Evolutionary conservation across 352 stramenopile species (phyloP).

Genomic region (Phytophthora hibernalis): DNA sequence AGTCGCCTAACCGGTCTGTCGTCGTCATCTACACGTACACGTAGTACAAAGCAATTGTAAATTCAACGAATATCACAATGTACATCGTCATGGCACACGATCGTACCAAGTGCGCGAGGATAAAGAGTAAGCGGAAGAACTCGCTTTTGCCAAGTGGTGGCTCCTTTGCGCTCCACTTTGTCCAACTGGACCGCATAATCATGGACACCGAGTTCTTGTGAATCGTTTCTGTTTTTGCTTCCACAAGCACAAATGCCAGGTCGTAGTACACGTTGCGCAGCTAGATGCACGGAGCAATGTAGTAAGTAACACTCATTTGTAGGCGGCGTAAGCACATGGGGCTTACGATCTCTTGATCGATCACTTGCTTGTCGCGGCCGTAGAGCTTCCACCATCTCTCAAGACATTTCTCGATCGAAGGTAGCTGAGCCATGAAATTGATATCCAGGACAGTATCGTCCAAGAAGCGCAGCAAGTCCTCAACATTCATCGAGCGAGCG

Average conservation of each 20-base stretch:
- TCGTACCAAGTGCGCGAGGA: constrained; percentile 75
- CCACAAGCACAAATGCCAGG: constrained; percentile 72
- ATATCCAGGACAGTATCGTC: constrained; percentile 81
- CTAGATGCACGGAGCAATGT: constrained; percentile 25
- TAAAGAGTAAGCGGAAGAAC: constrained; percentile 74
- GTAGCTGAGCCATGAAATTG: constrained; percentile 85
- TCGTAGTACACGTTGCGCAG: constrained; percentile 76
- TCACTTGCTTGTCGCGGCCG: constrained; percentile 37
- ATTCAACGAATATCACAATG: constrained; percentile 1
- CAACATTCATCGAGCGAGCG: constrained; percentile 61
- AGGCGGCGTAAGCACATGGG: background rate
- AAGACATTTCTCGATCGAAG: constrained; percentile 84
- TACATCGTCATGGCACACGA: background rate
- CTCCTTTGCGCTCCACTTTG: constrained; percentile 73
- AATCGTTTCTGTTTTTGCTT: constrained; percentile 78
- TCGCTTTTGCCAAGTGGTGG: constrained; percentile 59
- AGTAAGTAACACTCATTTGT: background rate
- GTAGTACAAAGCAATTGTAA: constrained; percentile 2
- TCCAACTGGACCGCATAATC: constrained; percentile 71
- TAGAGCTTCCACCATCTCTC: constrained; percentile 73
- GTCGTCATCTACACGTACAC: constrained; percentile 87
- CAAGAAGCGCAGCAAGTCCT: constrained; percentile 74
- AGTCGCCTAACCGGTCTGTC: constrained; percentile 71
- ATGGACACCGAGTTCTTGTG: constrained; percentile 86
- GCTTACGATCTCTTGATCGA: constrained; percentile 65